Evolutionary conservation across 1,139 yeast species (phyloP).

Genomic region (Protomyces lactucae-debilis): DNA sequence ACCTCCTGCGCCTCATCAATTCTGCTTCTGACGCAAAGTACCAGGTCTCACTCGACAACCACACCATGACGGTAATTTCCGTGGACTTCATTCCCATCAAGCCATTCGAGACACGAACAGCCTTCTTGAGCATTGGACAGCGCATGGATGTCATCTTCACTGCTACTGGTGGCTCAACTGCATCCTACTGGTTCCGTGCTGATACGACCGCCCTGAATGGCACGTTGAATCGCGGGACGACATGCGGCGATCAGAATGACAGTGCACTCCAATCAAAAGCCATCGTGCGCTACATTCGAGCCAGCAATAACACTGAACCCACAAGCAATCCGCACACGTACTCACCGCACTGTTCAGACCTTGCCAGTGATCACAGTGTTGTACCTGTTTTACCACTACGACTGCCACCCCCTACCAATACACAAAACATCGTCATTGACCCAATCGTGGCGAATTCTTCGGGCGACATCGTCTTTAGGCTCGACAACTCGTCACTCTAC

Average conservation of each 20-base stretch:
- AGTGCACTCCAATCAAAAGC: background rate
- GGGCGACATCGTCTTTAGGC: background rate
- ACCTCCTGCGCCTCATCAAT: constrained; percentile 38
- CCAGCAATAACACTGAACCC: background rate
- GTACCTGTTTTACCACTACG: background rate
- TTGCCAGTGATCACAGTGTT: background rate
- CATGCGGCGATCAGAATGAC: background rate
- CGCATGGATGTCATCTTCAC: constrained; percentile 58
- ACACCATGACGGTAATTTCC: constrained; percentile 39
- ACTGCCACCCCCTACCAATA: background rate
- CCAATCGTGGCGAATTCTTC: background rate
- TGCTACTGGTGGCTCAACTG: constrained; percentile 19
- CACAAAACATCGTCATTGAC: background rate
- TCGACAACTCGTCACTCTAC: background rate
- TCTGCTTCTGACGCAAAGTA: constrained; percentile 37
- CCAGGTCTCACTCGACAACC: constrained; percentile 35
- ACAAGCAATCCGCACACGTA: background rate
- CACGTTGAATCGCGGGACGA: background rate
- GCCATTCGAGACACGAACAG: constrained; percentile 27
- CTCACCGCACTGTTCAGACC: background rate
- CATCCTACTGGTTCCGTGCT: constrained; percentile 41
- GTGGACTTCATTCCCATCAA: constrained; percentile 30
- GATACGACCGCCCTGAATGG: constrained; percentile 29
- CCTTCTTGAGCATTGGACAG: constrained; percentile 48
- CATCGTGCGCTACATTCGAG: background rate